These are phyloP conservation scores for Leccinum angustisporum DNA, from an alignment of 1,284 basidiomycete genomes.

Conservation along the genomic window DNA sequence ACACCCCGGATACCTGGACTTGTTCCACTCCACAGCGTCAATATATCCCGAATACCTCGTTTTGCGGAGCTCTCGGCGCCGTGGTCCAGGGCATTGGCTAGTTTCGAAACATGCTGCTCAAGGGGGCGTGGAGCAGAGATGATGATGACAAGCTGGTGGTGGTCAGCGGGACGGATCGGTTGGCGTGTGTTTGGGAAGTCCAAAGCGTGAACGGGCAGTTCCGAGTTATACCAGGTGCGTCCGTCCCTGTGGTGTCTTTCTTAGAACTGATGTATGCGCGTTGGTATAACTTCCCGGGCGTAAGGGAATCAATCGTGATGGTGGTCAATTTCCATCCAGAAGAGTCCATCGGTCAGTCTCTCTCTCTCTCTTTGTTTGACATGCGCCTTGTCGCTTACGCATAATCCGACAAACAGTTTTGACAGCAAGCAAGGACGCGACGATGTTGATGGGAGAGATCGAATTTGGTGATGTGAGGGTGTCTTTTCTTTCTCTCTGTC, in stretches of 20 bases:
- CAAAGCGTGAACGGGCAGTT: constrained; percentile 61
- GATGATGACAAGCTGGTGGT: constrained; percentile 72
- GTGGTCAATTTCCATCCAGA: constrained; percentile 88
- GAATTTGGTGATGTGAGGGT: constrained; percentile 42
- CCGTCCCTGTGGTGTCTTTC: not conserved
- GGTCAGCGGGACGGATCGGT: constrained; percentile 75
- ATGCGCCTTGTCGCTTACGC: constrained; percentile 4
- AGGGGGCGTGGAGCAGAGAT: constrained; percentile 80
- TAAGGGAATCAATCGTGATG: constrained; percentile 81
- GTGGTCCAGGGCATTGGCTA: constrained; percentile 82
- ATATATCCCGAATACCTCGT: constrained; percentile 62
- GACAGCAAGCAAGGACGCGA: constrained; percentile 86
- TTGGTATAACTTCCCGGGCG: constrained; percentile 78
- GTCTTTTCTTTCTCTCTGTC: not conserved
- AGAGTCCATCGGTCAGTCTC: constrained; percentile 80
- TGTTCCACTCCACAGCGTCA: constrained; percentile 73
- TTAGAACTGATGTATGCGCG: not conserved
- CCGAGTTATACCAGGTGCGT: constrained; percentile 78
- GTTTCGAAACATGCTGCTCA: constrained; percentile 81
- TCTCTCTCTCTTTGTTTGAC: not conserved
- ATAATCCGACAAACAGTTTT: constrained; percentile 50
- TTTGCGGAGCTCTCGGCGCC: constrained; percentile 62
- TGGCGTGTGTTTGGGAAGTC: constrained; percentile 91
- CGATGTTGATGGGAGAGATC: constrained; percentile 87
- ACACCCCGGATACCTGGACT: constrained; percentile 50